phyloP scores from a whole-genome alignment of 78 protist genomes.

The Protostelium mycophagum region DNA sequence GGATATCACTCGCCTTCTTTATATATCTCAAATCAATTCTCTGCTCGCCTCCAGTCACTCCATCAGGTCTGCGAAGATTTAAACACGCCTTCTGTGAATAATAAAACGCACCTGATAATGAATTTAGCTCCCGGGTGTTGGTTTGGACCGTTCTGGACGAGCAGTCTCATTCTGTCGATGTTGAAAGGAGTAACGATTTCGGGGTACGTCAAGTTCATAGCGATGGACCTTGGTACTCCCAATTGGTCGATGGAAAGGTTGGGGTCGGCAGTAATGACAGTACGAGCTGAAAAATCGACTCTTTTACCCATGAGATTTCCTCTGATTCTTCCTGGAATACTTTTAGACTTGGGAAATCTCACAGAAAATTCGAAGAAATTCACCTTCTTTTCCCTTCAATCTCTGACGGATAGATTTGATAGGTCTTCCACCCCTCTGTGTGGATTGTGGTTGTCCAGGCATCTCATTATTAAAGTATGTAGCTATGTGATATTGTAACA shows the following conservation, averaged over 20 bases:
- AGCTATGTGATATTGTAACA: slow-evolving; percentile 89
- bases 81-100: slow-evolving; percentile 3
- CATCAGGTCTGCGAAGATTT: too few species aligned
- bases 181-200: slow-evolving; percentile 96
- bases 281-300: slow-evolving; percentile 98
- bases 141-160: slow-evolving; percentile 87
- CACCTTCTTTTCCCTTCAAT: slow-evolving; percentile 99
- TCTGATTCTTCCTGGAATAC: slow-evolving; percentile 97
- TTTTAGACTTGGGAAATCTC: too few species aligned
- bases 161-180: slow-evolving; percentile 69
- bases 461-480: slow-evolving; percentile 91
- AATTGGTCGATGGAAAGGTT: slow-evolving; percentile 90
- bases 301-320: slow-evolving; percentile 99
- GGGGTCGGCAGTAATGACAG: slow-evolving; percentile 99
- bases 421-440: slow-evolving; percentile 88
- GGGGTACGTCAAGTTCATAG: slow-evolving; percentile 93
- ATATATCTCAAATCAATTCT: slow-evolving; percentile 74
- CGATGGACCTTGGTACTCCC: slow-evolving; percentile 99
- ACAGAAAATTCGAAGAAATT: too few species aligned
- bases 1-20: slow-evolving; percentile 35
- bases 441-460: slow-evolving; percentile 77
- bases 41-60: slow-evolving; percentile 19
- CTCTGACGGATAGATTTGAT: slow-evolving; percentile 96
- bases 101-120: too few species aligned
- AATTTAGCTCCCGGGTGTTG: slow-evolving; percentile 80